A percentile compares a stretch with the other conserved stretches of the same genome.
These are phyloP conservation scores for Globisporangium cystogenes DNA, from an alignment of 352 stramenopile genomes.

Conservation along the genomic window DNA sequence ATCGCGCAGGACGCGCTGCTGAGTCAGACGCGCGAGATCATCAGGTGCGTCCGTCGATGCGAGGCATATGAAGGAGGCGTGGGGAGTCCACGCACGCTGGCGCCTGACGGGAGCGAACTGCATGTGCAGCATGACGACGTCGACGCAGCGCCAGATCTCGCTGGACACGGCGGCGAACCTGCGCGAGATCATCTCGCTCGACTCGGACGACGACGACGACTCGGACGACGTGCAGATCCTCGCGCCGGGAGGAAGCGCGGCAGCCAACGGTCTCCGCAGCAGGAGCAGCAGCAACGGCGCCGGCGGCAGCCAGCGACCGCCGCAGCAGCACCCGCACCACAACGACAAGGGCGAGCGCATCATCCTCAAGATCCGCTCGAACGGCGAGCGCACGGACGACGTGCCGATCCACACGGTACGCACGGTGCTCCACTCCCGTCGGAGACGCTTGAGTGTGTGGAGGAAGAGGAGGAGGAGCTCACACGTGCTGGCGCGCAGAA, in stretches of 20 bases:
- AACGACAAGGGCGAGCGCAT: conserved; percentile 49
- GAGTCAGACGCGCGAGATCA: conserved; percentile 54
- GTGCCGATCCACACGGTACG: conserved; percentile 51
- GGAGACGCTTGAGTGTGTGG: not conserved
- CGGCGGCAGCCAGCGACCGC: not conserved
- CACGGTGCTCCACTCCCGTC: not conserved
- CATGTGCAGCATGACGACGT: conserved; percentile 23
- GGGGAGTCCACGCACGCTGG: too few relatives aligned
- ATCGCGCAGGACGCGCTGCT: conserved; percentile 52
- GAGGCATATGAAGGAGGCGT: conserved; percentile 10
- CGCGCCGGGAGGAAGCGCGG: not conserved
- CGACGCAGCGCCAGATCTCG: conserved; percentile 19
- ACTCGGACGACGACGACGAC: conserved; percentile 48
- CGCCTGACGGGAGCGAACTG: too few relatives aligned
- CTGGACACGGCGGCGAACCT: conserved; percentile 2
- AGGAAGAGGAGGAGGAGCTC: too few relatives aligned
- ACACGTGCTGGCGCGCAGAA: conserved; percentile 23
- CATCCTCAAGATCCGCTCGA: conserved; percentile 49
- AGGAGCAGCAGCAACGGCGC: conserved; percentile 2
- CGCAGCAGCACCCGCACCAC: not conserved
- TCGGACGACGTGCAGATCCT: conserved; percentile 1
- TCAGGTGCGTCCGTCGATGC: conserved; percentile 23
- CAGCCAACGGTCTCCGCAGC: not conserved
- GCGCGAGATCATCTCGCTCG: conserved; percentile 42
- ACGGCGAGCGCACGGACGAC: conserved; percentile 46